Evolutionary conservation across 164 flowering plant species (phyloP), one percentile per base, ranked within the genome.

Genomic region (Cinnamomum chago): DNA sequence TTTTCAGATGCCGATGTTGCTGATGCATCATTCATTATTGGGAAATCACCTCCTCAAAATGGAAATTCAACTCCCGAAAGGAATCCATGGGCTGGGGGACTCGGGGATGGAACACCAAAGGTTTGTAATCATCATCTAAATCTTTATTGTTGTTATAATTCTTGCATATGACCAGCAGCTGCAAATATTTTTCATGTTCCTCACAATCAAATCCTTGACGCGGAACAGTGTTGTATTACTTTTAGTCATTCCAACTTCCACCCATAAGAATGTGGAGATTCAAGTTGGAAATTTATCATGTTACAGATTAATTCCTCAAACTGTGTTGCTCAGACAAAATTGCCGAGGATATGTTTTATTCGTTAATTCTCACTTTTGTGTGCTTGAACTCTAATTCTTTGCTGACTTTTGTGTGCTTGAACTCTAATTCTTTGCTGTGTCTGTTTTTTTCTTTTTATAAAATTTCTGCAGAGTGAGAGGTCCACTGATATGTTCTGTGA

Each of bases 71-170:
- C 72, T 74, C 40, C 64, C 69, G 84, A 82, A 79, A 81, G 50
- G 79, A 75, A 74, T 66, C 71, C 83, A 65, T 84, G 82, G 74
- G 85, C 84, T 66, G 85, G 85, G 24, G 95, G 89, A 58, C 86
- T 91, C 47, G 97, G 98, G 51, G 95, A 87, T 79, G 98, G 97
- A 72, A 84, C 90, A 65, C 99, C 99, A 27, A 94, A 96, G 98
- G 99, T 94, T 28, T 67, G 80, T 72, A 17, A 67, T n/a, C 17
- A 28, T 50, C 17, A 51, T 1, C 35, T 50, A 27, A 15, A n/a
- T 40, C 33, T 60, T 24, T n/a, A 5, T n/a, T 11, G n/a, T 18
- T 65, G 3, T 58, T 67, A 30, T 18, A 14, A 18, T 67, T 67
- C 67, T 64, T 64, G 67, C 67, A 25, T 64, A 17, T 15, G 22